Percentiles rank a stretch among this genome's conserved stretches.
These are phyloP conservation scores for Saccharomycopsis fodiens DNA, from an alignment of 805 yeast species.

Conservation along the genomic window DNA sequence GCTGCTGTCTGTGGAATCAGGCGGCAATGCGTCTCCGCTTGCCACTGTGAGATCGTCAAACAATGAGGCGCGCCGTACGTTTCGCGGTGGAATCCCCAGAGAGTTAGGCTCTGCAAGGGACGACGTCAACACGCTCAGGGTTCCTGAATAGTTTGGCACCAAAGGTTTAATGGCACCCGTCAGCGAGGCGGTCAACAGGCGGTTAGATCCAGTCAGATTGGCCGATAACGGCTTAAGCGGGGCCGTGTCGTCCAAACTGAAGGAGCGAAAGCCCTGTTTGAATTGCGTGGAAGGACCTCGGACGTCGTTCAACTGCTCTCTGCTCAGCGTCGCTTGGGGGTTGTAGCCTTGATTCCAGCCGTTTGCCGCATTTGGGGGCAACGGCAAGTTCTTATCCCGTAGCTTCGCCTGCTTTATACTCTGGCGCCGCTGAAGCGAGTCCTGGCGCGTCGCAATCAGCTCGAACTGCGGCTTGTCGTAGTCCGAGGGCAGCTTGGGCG, in stretches of 20 bases:
- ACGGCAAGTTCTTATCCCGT: conserved; percentile 9
- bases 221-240: too few species aligned
- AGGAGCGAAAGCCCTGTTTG: background rate
- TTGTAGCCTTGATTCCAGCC: background rate
- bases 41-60: background rate
- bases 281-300: background rate
- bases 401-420: conserved; percentile 9
- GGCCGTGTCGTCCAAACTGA: background rate
- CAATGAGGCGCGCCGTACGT: background rate
- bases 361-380: conserved; percentile 7
- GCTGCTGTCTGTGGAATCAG: background rate
- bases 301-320: background rate
- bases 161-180: too few species aligned
- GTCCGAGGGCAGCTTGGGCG: conserved; percentile 16
- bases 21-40: background rate
- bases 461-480: conserved; percentile 8
- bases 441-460: background rate
- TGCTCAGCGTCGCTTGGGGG: background rate
- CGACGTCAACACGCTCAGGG: too few species aligned
- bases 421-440: conserved; percentile 4
- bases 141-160: too few species aligned
- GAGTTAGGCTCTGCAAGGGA: background rate
- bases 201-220: background rate
- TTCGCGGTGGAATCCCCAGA: background rate
- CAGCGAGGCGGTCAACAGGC: background rate